phyloP scores from a whole-genome alignment of 164 flowering plant species.

The Stephania japonica region DNA sequence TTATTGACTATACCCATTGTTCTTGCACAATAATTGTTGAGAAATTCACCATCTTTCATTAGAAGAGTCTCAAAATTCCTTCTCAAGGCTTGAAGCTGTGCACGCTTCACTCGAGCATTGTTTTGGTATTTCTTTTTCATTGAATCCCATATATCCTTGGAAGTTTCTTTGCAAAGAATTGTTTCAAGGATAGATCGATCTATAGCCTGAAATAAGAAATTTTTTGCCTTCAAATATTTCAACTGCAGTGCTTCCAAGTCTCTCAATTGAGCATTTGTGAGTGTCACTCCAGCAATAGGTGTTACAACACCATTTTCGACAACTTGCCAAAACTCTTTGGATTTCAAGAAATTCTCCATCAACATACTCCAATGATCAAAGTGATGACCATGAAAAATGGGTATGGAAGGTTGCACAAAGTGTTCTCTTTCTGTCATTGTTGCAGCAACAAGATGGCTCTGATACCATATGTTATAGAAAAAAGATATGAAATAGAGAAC shows the following conservation, averaged over 20 bases:
- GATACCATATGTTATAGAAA: too few relatives aligned
- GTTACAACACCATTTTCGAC: background rate
- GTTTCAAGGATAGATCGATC: slow-evolving; percentile 10
- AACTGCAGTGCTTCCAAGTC: background rate
- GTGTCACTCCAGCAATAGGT: background rate
- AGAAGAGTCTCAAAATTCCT: too few relatives aligned
- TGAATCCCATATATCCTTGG: slow-evolving; percentile 10
- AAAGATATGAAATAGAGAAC: too few relatives aligned
- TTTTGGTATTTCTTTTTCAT: slow-evolving; percentile 9
- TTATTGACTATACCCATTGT: slow-evolving; percentile 5
- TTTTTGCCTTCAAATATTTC: slow-evolving; percentile 13
- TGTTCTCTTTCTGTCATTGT: too few relatives aligned
- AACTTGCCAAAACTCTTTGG: slow-evolving; percentile 7
- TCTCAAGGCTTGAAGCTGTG: slow-evolving; percentile 2
- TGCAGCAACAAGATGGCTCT: too few relatives aligned
- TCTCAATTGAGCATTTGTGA: background rate
- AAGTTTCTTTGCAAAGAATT: slow-evolving; percentile 9
- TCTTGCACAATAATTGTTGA: too few relatives aligned
- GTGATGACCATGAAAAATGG: slow-evolving; percentile 3
- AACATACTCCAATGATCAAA: slow-evolving; percentile 3
- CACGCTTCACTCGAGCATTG: background rate
- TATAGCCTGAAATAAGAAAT: background rate
- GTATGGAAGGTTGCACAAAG: too few relatives aligned
- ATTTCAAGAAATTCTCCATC: slow-evolving; percentile 1
- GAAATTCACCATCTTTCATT: too few relatives aligned